Conservation (phyloP, 2,329 filamentous ascomycete species). For the Penicillium sclerotigenum region DNA sequence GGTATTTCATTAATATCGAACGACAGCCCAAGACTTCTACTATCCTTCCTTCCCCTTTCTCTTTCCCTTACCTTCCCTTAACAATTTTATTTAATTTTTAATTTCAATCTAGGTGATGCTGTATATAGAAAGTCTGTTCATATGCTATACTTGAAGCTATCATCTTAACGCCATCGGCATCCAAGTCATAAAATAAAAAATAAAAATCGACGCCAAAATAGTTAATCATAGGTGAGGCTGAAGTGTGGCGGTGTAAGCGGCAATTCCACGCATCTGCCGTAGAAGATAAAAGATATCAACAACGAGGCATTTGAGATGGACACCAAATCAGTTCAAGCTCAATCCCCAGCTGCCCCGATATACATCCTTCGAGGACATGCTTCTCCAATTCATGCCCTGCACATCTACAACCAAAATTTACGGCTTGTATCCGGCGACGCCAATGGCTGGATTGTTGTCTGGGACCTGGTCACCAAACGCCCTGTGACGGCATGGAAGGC, state of each 20-base stretch:
- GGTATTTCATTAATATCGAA: no score
- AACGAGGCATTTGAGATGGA: slow-evolving; percentile 4
- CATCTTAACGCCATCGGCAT: no score
- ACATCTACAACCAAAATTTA: slow-evolving; percentile 69
- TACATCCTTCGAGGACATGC: slow-evolving; percentile 84
- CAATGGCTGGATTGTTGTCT: slow-evolving; percentile 82
- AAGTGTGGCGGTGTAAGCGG: slow-evolving; percentile 10
- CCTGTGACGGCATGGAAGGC: slow-evolving; percentile 82
- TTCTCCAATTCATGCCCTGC: slow-evolving; percentile 71
- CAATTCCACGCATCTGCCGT: slow-evolving; percentile 1
- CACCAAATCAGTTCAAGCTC: slow-evolving; percentile 9
- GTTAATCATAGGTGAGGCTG: background rate
- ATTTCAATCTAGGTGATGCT: no score
- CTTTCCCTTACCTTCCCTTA: no score
- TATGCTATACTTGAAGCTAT: no score
- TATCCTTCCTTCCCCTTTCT: no score
- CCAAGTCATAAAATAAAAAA: no score
- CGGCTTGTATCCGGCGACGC: slow-evolving; percentile 83
- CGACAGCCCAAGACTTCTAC: no score
- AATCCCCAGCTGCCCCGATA: slow-evolving; percentile 54
- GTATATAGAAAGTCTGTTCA: no score
- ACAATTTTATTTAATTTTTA: no score
- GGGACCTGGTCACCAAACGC: slow-evolving; percentile 79
- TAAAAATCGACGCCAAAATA: background rate
- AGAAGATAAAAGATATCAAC: background rate